phyloP scores from a whole-genome alignment of 139 green algal species.

The Closterium sp. region DNA sequence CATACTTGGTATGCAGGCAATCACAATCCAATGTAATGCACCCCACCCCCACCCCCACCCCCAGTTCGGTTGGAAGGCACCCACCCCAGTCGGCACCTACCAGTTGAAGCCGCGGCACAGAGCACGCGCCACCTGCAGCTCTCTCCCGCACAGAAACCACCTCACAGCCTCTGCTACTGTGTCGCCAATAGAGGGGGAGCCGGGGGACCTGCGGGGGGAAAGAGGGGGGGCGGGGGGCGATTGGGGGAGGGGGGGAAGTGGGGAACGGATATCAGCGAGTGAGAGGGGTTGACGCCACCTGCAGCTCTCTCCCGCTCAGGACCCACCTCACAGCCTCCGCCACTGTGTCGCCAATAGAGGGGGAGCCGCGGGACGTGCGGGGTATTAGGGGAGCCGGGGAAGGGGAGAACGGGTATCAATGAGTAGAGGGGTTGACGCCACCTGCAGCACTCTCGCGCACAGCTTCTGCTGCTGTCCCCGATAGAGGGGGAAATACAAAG shows the following conservation, averaged over 20 bases:
- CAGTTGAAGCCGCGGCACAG: constrained; percentile 44
- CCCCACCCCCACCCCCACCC: not conserved
- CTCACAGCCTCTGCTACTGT: not conserved
- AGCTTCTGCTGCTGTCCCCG: not conserved
- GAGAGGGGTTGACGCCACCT: not conserved
- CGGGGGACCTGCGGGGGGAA: no score
- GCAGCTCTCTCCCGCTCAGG: constrained; percentile 23
- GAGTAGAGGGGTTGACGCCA: not conserved
- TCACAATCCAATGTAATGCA: no score
- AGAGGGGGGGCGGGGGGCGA: not conserved
- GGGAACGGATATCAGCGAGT: no score
- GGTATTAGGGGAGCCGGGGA: no score
- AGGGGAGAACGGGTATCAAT: not conserved
- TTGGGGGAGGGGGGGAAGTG: no score
- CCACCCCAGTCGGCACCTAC: not conserved
- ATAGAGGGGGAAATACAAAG: no score
- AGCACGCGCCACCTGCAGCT: constrained; percentile 25
- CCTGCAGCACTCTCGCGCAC: constrained; percentile 11
- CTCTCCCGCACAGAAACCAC: constrained; percentile 32
- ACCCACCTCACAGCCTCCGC: constrained; percentile 14
- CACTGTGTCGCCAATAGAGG: no score
- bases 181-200: no score
- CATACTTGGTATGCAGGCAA: no score
- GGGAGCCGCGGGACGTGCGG: no score
- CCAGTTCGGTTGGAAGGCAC: not conserved